Percentiles rank a stretch among this genome's conserved stretches.
phyloP scores from a whole-genome alignment of 2,329 filamentous ascomycete species.

The Botrytis tulipae region DNA sequence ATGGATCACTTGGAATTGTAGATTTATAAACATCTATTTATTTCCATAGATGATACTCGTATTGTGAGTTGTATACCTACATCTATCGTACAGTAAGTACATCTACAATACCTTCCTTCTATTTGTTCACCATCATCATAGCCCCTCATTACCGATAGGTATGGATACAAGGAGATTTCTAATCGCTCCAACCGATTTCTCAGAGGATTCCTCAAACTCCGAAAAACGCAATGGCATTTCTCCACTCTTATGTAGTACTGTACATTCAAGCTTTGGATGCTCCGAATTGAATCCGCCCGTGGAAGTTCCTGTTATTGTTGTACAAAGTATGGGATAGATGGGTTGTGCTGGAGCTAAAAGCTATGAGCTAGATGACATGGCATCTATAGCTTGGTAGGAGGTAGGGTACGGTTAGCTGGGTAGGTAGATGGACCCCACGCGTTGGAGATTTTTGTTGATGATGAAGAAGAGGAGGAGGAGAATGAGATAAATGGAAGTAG shows the following conservation, averaged over 20 bases:
- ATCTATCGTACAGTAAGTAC: no score
- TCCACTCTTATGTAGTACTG: neutral
- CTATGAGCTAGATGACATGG: conserved; percentile 2
- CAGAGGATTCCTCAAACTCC: neutral
- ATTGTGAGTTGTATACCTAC: no score
- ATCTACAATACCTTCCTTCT: no score
- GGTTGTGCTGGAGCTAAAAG: neutral
- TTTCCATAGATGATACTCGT: neutral
- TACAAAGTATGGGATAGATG: neutral
- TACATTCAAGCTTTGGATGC: neutral
- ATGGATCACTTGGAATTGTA: neutral
- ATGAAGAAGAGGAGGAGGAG: neutral
- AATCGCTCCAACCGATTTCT: neutral
- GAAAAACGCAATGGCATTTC: neutral
- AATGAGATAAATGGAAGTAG: no score
- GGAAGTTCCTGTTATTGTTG: neutral
- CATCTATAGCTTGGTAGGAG: neutral
- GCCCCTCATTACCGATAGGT: neutral
- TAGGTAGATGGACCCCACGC: neutral
- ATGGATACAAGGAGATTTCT: conserved; percentile 1
- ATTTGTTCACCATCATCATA: neutral
- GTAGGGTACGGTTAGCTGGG: neutral
- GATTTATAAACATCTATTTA: neutral
- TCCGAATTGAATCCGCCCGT: conserved; percentile 8
- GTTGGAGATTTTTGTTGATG: neutral